Evolutionary conservation across 1,139 yeast genomes (phyloP).

Genomic region (Debaryomyces fabryi): DNA sequence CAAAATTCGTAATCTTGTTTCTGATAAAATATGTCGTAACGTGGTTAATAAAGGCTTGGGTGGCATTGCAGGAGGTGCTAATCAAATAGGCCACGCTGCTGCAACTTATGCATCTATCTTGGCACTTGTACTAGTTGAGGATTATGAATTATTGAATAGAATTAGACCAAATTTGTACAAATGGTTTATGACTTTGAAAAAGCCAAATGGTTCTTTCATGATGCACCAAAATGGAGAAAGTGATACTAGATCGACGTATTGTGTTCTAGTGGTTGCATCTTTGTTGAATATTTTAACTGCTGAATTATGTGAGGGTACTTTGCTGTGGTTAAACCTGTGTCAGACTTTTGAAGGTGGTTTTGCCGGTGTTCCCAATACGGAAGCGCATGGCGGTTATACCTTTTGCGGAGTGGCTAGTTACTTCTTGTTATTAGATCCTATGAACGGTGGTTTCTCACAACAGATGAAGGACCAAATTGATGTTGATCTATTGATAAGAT

Average conservation of each 20-base stretch:
- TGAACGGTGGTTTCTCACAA: conserved; percentile 18
- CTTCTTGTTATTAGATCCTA: conserved; percentile 43
- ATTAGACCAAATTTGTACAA: conserved; percentile 45
- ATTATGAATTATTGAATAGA: conserved; percentile 32
- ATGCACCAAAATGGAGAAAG: conserved; percentile 83
- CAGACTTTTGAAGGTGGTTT: conserved; percentile 97
- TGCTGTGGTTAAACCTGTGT: conserved; percentile 66
- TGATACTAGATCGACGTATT: conserved; percentile 86
- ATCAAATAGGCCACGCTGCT: conserved; percentile 84
- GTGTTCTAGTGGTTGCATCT: conserved; percentile 77
- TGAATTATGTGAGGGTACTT: conserved; percentile 56
- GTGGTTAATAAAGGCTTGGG: conserved; percentile 47
- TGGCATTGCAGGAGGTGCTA: conserved; percentile 84
- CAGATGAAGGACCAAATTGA: conserved; percentile 31
- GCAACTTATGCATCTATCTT: conserved; percentile 79
- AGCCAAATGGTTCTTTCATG: conserved; percentile 68
- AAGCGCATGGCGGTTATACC: conserved; percentile 97
- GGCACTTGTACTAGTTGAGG: conserved; percentile 58
- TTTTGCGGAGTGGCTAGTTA: conserved; percentile 85
- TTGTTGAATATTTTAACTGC: conserved; percentile 64
- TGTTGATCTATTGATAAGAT: conserved; percentile 49
- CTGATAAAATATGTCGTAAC: conserved; percentile 28
- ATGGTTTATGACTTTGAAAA: conserved; percentile 72
- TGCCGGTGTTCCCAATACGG: conserved; percentile 78
- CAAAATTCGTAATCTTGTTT: conserved; percentile 17